Evolutionary conservation across 2,329 filamentous ascomycete genomes (phyloP).

Genomic region (Apiospora marii): DNA sequence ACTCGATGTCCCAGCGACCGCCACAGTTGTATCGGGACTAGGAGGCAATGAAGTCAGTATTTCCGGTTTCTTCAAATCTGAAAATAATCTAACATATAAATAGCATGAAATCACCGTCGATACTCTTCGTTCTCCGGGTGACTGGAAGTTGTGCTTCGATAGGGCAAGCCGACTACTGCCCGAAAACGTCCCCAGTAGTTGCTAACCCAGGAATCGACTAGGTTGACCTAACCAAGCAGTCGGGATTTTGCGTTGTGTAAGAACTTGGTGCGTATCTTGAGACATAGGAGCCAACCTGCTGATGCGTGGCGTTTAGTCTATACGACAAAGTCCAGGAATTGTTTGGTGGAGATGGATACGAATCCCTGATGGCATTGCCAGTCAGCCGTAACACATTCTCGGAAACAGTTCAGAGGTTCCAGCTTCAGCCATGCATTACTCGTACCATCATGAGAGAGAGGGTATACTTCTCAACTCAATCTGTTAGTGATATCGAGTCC

Average conservation of each 20-base stretch:
- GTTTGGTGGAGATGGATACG: neutral
- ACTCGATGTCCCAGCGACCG: neutral
- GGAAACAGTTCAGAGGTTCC: neutral
- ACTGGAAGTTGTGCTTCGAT: neutral
- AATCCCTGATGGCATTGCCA: neutral
- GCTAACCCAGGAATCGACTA: neutral
- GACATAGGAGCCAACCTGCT: neutral
- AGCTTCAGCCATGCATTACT: neutral
- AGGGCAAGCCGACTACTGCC: neutral
- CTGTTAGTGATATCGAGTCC: neutral
- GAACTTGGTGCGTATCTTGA: too few relatives aligned
- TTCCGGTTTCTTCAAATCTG: too few relatives aligned
- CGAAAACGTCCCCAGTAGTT: neutral
- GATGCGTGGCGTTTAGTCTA: neutral
- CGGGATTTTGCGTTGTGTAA: neutral
- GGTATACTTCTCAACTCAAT: neutral
- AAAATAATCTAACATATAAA: too few relatives aligned
- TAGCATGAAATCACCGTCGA: neutral
- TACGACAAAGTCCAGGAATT: neutral
- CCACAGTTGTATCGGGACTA: neutral
- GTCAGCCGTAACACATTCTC: neutral
- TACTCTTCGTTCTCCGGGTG: neutral
- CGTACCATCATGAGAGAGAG: slow-evolving; percentile 5
- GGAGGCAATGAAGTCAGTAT: neutral
- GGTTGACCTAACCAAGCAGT: neutral